A percentile compares a stretch with the other conserved stretches of the same genome.
phyloP scores from a whole-genome alignment of 176 grass and related monocot genomes.

The Eleusine indica region DNA sequence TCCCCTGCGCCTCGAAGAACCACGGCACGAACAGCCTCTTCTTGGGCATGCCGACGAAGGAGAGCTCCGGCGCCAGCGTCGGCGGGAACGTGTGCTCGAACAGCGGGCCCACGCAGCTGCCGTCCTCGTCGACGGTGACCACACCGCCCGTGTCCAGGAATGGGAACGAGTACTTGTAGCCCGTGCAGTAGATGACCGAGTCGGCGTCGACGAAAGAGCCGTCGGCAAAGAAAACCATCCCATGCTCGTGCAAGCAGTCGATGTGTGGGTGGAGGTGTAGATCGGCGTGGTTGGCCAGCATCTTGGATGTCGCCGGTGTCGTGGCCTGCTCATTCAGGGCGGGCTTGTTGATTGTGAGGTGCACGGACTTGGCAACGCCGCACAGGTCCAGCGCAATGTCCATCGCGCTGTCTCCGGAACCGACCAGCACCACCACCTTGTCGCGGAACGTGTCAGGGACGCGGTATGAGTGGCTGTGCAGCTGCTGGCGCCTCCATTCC shows the following conservation, averaged over 20 bases:
- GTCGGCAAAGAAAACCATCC: slow-evolving; percentile 9
- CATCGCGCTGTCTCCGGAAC: slow-evolving; percentile 30
- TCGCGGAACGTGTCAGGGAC: slow-evolving; percentile 10
- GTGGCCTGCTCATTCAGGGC: background rate
- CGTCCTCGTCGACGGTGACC: slow-evolving; percentile 41
- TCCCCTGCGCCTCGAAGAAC: background rate
- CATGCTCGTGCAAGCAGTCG: slow-evolving; percentile 6
- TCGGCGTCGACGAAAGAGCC: background rate
- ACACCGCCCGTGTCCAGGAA: slow-evolving; percentile 38
- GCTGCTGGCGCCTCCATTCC: slow-evolving; percentile 34
- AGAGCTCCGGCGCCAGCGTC: background rate
- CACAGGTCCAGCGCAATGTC: slow-evolving; percentile 41
- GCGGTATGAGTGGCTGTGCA: slow-evolving; percentile 56
- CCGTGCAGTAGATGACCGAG: slow-evolving; percentile 43
- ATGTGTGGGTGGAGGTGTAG: slow-evolving; percentile 33
- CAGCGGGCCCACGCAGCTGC: slow-evolving; percentile 40
- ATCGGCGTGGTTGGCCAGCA: slow-evolving; percentile 19
- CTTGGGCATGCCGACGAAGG: slow-evolving; percentile 19
- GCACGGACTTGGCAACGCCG: slow-evolving; percentile 35
- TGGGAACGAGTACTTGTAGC: slow-evolving; percentile 44
- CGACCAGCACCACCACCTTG: slow-evolving; percentile 28
- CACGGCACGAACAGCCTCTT: background rate
- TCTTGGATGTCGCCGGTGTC: background rate
- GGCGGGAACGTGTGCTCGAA: slow-evolving; percentile 50
- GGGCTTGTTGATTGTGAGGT: slow-evolving; percentile 27